Base-by-base conservation (phyloP, 2,329 filamentous ascomycete species). In the Fusarium austroafricanum region DNA sequence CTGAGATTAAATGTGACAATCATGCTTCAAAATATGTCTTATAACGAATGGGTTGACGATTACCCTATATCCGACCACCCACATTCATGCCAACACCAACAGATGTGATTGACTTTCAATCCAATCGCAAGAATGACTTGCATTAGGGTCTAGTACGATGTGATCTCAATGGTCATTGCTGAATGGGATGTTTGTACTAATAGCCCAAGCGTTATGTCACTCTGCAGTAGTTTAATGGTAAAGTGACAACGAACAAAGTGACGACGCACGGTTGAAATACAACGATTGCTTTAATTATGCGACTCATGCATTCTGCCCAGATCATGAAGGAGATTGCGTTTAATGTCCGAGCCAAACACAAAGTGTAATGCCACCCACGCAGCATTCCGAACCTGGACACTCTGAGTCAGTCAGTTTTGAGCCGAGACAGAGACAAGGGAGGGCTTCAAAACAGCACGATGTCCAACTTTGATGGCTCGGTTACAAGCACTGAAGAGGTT, bases 331-430 rank as follows among this genome's bases (percentile, higher is more conserved):
- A 52, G 21, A n/a, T 58, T 28, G 11, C 26, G 26, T 26, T 26
- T 26, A 29, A 56, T 54, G 17, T 17, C 21, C 46, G 21, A 40
- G 10, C 9, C 20, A 10, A 26, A 15, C 31, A 45, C 20, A 21
- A 28, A 39, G 17, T 17, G 6, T 35, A 28, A 23, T 50, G 15
- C 10, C 40, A 40, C 17, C 20, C 46, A 39, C 20, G 26, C 18
- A 26, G 17, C 11, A 11, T 44, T 28, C n/a, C 31, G 18, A 42
- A 40, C 11, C 15, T 49, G 39, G 23, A 28, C 26, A 18, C 17
- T 40, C 50, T 46, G 61, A 59, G 44, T 68, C 65, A 65, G 65
- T 29, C 3, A 23, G 26, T 47, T 35, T 21, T 45, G 43, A 51
- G n/a, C 38, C 51, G 58, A 50, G 42, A 21, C 40, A 55, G 58